Evolutionary conservation across 352 stramenopile genomes (phyloP).

Genomic region (Pythium guiyangense): DNA sequence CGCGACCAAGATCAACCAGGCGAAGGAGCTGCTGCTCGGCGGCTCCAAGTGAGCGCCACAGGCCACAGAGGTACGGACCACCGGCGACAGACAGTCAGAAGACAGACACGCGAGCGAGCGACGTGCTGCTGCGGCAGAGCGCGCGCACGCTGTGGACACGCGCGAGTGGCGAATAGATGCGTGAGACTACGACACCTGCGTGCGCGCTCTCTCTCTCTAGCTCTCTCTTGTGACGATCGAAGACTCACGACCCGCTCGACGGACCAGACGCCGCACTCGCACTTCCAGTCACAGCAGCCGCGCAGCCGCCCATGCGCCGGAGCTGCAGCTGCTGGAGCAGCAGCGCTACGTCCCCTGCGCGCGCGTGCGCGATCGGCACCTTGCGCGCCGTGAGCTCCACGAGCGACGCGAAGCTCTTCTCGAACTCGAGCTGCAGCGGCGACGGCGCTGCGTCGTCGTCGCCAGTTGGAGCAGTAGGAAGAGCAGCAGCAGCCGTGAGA

Average conservation of each 20-base stretch:
- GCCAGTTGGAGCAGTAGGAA: too few relatives aligned
- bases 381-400: conserved; percentile 35
- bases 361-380: conserved; percentile 27
- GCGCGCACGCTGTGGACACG: too few relatives aligned
- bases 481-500: too few relatives aligned
- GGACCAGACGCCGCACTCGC: not conserved
- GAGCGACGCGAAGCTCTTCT: conserved; percentile 54
- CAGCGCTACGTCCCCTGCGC: conserved; percentile 16
- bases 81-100: too few relatives aligned
- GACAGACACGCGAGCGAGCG: too few relatives aligned
- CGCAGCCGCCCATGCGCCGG: conserved; percentile 4
- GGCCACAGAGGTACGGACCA: too few relatives aligned
- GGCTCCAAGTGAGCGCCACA: conserved; percentile 41
- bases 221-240: not conserved
- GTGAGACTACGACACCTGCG: not conserved
- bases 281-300: not conserved
- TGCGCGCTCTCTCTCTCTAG: not conserved
- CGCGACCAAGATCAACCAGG: conserved; percentile 99
- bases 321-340: conserved; percentile 28
- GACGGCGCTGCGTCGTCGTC: conserved; percentile 24
- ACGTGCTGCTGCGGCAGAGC: too few relatives aligned
- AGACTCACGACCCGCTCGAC: not conserved
- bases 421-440: conserved; percentile 65
- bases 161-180: too few relatives aligned
- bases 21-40: conserved; percentile 95